Conservation (phyloP, 1,284 basidiomycete genomes). For the Fomes fomentarius region DNA sequence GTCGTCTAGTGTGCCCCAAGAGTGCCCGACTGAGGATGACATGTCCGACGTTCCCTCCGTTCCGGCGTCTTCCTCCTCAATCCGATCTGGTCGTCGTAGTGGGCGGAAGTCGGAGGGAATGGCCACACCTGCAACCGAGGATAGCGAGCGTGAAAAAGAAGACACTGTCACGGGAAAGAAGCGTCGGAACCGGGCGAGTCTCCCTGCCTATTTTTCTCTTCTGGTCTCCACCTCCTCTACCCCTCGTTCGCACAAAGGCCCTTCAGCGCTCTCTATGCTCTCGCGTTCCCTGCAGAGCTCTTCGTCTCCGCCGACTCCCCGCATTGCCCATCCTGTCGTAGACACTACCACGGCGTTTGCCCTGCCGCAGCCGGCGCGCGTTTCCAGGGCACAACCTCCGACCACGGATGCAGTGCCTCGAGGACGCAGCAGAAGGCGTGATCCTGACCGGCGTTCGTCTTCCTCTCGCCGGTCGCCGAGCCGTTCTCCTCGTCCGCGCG, state of each 20-base stretch:
- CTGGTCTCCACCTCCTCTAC: constrained; percentile 51
- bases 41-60: constrained; percentile 42
- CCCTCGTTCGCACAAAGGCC: constrained; percentile 35
- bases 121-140: constrained; percentile 23
- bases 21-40: constrained; percentile 47
- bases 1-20: constrained; percentile 45
- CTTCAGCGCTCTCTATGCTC: constrained; percentile 49
- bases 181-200: constrained; percentile 68
- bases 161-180: constrained; percentile 49
- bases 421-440: constrained; percentile 33
- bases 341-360: constrained; percentile 33
- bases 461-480: constrained; percentile 32
- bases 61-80: constrained; percentile 33
- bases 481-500: constrained; percentile 31
- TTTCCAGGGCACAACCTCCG: constrained; percentile 19
- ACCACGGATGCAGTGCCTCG: constrained; percentile 26
- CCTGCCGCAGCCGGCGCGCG: constrained; percentile 21
- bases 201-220: constrained; percentile 78
- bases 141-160: constrained; percentile 35
- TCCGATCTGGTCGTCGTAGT: constrained; percentile 20
- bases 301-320: constrained; percentile 37
- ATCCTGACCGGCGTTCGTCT: constrained; percentile 32
- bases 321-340: constrained; percentile 33
- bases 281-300: constrained; percentile 36
- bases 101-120: constrained; percentile 23